Evolutionary conservation across 176 grass and related monocot species (phyloP).

Genomic region (Oryza longistaminata): DNA sequence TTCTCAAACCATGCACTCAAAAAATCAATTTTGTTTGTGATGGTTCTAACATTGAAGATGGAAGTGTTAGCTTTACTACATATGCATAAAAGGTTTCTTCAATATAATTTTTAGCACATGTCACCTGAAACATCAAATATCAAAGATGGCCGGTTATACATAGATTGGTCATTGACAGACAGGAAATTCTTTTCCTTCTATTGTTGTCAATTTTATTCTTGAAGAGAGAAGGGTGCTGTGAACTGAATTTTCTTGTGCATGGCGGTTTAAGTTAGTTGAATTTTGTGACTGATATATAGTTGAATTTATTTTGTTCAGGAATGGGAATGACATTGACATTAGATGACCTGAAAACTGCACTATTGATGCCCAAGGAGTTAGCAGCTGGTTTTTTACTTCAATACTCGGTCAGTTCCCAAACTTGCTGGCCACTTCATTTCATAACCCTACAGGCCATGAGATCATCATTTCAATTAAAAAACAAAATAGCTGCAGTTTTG

Average conservation of each 20-base stretch:
- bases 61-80: not conserved
- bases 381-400: slow-evolving; percentile 76
- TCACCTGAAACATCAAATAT: not conserved
- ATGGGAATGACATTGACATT: slow-evolving; percentile 97
- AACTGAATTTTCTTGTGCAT: not conserved
- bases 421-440: not conserved
- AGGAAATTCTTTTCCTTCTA: not conserved
- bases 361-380: slow-evolving; percentile 90
- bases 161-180: not conserved
- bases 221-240: not conserved
- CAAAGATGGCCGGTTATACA: not conserved
- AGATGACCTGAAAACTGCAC: slow-evolving; percentile 59
- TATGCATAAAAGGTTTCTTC: not conserved
- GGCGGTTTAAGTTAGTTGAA: not conserved
- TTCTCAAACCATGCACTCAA: not conserved
- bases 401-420: slow-evolving; percentile 60
- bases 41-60: not conserved
- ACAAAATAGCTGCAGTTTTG: not conserved
- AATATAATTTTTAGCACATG: no score
- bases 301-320: slow-evolving; percentile 40
- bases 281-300: not conserved
- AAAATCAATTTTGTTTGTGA: not conserved
- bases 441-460: not conserved
- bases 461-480: not conserved
- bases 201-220: not conserved